Percentiles rank a stretch among this genome's conserved stretches.
phyloP scores from a whole-genome alignment of 2,329 filamentous ascomycete genomes.

The Rutstroemia sp. region DNA sequence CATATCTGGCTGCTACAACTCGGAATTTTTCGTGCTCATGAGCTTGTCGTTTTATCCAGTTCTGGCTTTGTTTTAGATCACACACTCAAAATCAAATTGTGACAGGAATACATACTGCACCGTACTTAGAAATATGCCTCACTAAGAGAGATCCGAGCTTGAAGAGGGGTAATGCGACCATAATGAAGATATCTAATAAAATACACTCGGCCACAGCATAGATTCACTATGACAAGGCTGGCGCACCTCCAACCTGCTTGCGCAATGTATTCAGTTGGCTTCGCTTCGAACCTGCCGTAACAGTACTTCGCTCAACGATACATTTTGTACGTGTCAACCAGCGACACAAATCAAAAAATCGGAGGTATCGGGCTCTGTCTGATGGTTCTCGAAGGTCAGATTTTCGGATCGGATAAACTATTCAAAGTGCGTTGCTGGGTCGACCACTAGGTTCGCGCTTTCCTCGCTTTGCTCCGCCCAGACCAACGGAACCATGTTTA shows the following conservation, averaged over 20 bases:
- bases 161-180: slow-evolving; percentile 61
- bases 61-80: slow-evolving; percentile 34
- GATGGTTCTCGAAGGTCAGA: no score
- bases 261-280: no score
- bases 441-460: slow-evolving; percentile 2
- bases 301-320: no score
- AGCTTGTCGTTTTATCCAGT: slow-evolving; percentile 58
- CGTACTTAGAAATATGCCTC: slow-evolving; percentile 61
- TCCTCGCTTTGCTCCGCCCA: not conserved
- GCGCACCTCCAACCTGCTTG: not conserved
- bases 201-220: not conserved
- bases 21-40: slow-evolving; percentile 58
- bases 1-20: slow-evolving; percentile 51
- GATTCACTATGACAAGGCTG: not conserved
- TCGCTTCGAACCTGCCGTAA: no score
- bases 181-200: slow-evolving; percentile 25
- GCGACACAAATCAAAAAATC: no score
- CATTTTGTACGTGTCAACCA: no score
- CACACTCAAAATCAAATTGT: not conserved
- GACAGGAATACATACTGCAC: slow-evolving; percentile 45
- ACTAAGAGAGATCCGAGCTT: slow-evolving; percentile 59
- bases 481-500: slow-evolving; percentile 5
- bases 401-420: no score
- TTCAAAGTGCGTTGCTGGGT: not conserved
- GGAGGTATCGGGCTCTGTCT: no score